Evolutionary conservation across 331 rosid genomes (phyloP), one percentile per base, ranked within the genome.

Genomic region (Pyrus hybrid): DNA sequence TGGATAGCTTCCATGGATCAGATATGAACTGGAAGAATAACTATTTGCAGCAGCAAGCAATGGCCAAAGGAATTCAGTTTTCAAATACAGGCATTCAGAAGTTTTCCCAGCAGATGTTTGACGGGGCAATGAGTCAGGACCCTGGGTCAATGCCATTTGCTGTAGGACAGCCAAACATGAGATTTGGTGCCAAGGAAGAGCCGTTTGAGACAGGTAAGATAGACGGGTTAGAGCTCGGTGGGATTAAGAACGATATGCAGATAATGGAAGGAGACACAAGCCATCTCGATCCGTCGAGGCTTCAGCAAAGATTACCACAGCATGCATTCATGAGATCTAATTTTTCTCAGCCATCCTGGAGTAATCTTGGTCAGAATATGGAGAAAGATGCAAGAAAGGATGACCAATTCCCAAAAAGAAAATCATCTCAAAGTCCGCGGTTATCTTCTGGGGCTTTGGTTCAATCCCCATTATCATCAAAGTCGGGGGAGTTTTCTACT

Each of bases 401-500:
- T 80, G 97, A 92, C 33, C 97, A 81, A 71, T 54, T 81, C 72
- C 92, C 80, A 81, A 92, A 87, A 79, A 86, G 97, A 80, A 95
- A 88, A 85, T 32, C 89, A 43, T 88, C 74, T 58, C 97, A 90
- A 73, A 95, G 99, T 82, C 99, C 99, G 57, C 88, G 93, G 61
- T 70, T 95, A 76, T 88, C 99, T 41, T 20, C 83, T 16, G 99
- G 88, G 61, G 75, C 91, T 80, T 63, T 89, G 87, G 73, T 87
- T 80, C 97, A 92, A 71, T 91, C 97, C 20, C 95, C 97, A 9
- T 71, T 92, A 74, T 92, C 97, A 56, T 89, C 92, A 14, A 95
- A 89, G 78, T 95, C 99, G 3, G 96, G 97, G 81, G 99, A 95
- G 58, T 85, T 92, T 80, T 95, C 99, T 33, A 88, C 84, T 82